Base-by-base conservation (phyloP, 306 rosid species). In the Hippophae tibetana region DNA sequence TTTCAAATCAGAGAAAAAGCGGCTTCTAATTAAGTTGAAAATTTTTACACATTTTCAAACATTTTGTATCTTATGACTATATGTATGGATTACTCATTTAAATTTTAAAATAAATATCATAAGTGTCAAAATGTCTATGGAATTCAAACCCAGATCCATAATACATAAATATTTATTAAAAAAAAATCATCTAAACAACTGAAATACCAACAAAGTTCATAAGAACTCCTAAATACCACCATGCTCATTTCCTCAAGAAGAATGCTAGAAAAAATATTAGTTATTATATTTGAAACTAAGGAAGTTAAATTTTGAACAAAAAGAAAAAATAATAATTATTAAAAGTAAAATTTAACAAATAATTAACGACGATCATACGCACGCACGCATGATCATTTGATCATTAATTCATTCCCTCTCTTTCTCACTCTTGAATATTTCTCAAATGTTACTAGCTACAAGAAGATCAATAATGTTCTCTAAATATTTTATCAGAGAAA, bases 1-100 rank as follows among this genome's bases (percentile, higher is more conserved):
- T 71, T 69, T 65, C 67, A 72, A 84, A 71, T 76, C 60, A 10
- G 66, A 82, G 74, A 58, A 57, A 79, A 82, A 82, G 71, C 72
- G 73, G 69, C 68, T 72, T 78, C 64, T 56, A 66, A 80, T 62
- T 72, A 74, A 72, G 74, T 60, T 74, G 74, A 57, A 76, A 78
- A 54, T 60, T 52, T 52, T 66, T 38, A 53, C 26, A 7, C 13
- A 43, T 67, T 11, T 70, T 75, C 67, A 75, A 25, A 43, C 45
- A 54, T 42, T 42, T 5, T 23, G 50, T 42, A 40, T 12, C 23
- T n/a, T 23, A 65, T 54, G 25, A 47, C 26, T 47, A 58, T 66
- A 53, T 41, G 60, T 18, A 18, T 18, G 23, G 23, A 18, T 18
- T 18, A 18, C 1, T 18, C 23, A 18, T 18, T 18, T 18, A 18